phyloP scores from a whole-genome alignment of 768 basidiomycete species.

The Lactarius tabidus region DNA sequence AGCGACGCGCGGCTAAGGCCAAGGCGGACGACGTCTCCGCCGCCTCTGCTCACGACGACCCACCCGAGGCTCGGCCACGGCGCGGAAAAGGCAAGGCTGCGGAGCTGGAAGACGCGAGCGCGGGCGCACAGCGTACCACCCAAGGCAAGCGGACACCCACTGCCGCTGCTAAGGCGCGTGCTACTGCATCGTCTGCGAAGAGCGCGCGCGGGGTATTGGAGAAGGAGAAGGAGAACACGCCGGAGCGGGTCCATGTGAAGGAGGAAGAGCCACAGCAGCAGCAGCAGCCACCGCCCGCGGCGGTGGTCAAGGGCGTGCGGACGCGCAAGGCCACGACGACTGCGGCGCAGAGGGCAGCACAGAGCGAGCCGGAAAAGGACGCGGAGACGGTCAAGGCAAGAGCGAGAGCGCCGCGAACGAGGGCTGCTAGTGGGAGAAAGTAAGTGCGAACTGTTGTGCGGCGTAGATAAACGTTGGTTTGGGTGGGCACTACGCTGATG shows the following conservation, averaged over 20 bases:
- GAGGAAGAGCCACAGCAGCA: slow-evolving; percentile 21
- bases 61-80: slow-evolving; percentile 13
- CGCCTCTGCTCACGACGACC: neutral
- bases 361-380: slow-evolving; percentile 26
- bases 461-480: neutral
- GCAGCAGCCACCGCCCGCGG: neutral
- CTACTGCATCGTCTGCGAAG: slow-evolving; percentile 11
- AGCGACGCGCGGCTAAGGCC: slow-evolving; percentile 27
- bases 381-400: slow-evolving; percentile 21
- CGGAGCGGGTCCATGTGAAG: slow-evolving; percentile 25
- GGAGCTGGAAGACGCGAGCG: slow-evolving; percentile 12
- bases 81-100: slow-evolving; percentile 16
- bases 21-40: slow-evolving; percentile 8
- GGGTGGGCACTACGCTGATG: neutral
- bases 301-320: slow-evolving; percentile 7
- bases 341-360: slow-evolving; percentile 12
- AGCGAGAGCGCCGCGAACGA: slow-evolving; percentile 26
- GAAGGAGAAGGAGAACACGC: slow-evolving; percentile 38
- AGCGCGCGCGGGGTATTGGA: slow-evolving; percentile 13
- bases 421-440: slow-evolving; percentile 19
- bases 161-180: slow-evolving; percentile 11
- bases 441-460: neutral
- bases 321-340: slow-evolving; percentile 15
- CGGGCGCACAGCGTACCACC: slow-evolving; percentile 11
- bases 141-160: slow-evolving; percentile 27